Evolutionary conservation across 352 stramenopile genomes (phyloP).

Genomic region (Phytopythium montanum): DNA sequence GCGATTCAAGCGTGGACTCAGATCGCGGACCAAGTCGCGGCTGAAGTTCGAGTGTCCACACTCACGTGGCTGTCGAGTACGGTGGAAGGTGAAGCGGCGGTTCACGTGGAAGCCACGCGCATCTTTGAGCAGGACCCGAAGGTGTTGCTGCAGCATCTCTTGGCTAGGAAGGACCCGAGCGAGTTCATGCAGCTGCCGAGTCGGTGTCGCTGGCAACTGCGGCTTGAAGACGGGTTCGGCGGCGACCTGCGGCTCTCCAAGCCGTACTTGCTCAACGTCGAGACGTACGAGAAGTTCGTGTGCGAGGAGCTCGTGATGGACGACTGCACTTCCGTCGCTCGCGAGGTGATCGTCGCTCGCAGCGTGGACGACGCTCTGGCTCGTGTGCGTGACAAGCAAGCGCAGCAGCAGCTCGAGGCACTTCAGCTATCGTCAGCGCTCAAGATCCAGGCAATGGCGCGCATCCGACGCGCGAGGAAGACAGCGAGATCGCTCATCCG

Average conservation of each 20-base stretch:
- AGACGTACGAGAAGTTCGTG: constrained; percentile 64
- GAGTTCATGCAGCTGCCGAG: constrained; percentile 24
- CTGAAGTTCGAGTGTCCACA: constrained; percentile 41
- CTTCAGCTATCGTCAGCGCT: constrained; percentile 30
- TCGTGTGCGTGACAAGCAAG: constrained; percentile 26
- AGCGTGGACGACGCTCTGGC: constrained; percentile 39
- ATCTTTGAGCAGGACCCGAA: constrained; percentile 59
- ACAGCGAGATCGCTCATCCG: constrained; percentile 47
- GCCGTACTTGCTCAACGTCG: constrained; percentile 56
- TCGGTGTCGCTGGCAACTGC: constrained; percentile 55
- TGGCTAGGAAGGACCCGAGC: not conserved
- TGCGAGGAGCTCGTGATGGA: constrained; percentile 69
- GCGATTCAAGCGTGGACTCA: constrained; percentile 38
- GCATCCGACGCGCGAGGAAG: constrained; percentile 40
- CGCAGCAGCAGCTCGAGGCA: constrained; percentile 29
- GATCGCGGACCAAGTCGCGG: constrained; percentile 36
- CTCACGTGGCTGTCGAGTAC: constrained; percentile 38
- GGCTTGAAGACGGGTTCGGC: constrained; percentile 50
- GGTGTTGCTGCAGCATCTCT: constrained; percentile 35
- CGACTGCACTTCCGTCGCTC: constrained; percentile 53
- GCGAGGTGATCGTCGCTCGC: constrained; percentile 52
- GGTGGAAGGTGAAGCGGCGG: constrained; percentile 17
- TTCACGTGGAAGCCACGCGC: constrained; percentile 32
- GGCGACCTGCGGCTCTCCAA: constrained; percentile 40
- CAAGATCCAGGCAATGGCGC: constrained; percentile 68